A percentile compares a stretch with the other conserved stretches of the same genome.
Evolutionary conservation across 2,329 filamentous ascomycete species (phyloP).

Genomic region (Hypoxylon sp.): DNA sequence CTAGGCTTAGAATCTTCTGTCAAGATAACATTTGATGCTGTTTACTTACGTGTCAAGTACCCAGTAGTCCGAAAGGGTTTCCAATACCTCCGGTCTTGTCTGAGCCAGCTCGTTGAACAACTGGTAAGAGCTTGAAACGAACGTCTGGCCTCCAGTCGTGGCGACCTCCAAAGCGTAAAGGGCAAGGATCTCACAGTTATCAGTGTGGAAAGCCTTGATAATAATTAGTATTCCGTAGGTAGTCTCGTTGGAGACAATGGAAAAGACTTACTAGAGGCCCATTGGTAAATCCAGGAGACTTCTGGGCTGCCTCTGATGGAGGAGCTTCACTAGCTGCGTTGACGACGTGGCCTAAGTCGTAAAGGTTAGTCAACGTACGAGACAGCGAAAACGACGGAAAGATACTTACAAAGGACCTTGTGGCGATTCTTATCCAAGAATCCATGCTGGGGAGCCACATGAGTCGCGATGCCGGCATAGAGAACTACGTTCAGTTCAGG

Average conservation of each 20-base stretch:
- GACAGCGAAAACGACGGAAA: neutral
- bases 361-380: neutral
- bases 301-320: conserved; percentile 18
- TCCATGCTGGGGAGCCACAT: conserved; percentile 36
- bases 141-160: conserved; percentile 27
- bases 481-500: conserved; percentile 25
- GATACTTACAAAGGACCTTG: conserved; percentile 25
- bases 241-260: neutral
- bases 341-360: conserved; percentile 22
- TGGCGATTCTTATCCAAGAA: conserved; percentile 25
- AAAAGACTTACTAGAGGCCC: conserved; percentile 25
- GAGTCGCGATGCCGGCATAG: conserved; percentile 33
- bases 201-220: conserved; percentile 37
- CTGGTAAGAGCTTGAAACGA: conserved; percentile 35
- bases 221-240: neutral
- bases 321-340: conserved; percentile 15
- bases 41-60: conserved; percentile 37
- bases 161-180: conserved; percentile 37
- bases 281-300: conserved; percentile 30
- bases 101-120: conserved; percentile 34
- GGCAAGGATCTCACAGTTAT: conserved; percentile 37
- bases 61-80: conserved; percentile 34
- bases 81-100: conserved; percentile 32
- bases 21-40: neutral
- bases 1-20: neutral